Percentiles rank a stretch among this genome's conserved stretches.
These are phyloP conservation scores for Drechslerella coelobrocha DNA, from an alignment of 2,329 filamentous ascomycete species.

Conservation along the genomic window DNA sequence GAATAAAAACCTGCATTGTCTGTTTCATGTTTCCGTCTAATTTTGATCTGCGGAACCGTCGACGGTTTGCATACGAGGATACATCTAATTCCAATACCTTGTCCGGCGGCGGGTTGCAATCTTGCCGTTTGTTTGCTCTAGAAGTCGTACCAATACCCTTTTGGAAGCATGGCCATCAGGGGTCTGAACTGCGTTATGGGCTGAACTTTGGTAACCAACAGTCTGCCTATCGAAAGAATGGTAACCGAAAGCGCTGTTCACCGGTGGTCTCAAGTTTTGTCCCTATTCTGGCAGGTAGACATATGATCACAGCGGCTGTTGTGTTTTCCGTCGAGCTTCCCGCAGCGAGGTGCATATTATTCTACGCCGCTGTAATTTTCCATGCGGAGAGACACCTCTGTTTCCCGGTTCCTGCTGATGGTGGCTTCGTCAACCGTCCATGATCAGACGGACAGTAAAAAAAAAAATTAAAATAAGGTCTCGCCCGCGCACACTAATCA, in stretches of 20 bases:
- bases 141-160: conserved; percentile 42
- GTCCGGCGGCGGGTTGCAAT: not conserved
- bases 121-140: conserved; percentile 10
- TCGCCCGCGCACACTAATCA: conserved; percentile 34
- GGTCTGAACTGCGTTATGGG: conserved; percentile 17
- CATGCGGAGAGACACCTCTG: conserved; percentile 36
- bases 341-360: conserved; percentile 15
- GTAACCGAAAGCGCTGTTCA: conserved; percentile 30
- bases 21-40: not conserved
- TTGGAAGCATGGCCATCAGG: conserved; percentile 35
- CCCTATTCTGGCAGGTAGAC: conserved; percentile 49
- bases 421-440: conserved; percentile 17
- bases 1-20: not conserved
- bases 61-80: conserved; percentile 18
- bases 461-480: conserved; percentile 26
- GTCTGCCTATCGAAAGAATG: conserved; percentile 35
- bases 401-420: not conserved
- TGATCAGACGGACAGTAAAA: conserved; percentile 31
- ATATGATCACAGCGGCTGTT: conserved; percentile 15
- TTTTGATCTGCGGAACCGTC: not conserved
- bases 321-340: conserved; percentile 7
- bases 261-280: conserved; percentile 28
- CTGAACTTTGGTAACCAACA: conserved; percentile 32
- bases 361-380: conserved; percentile 18
- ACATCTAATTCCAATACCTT: conserved; percentile 16